These are phyloP conservation scores for Ogataea populi-albae DNA, from an alignment of 805 yeast genomes.

Conservation along the genomic window DNA sequence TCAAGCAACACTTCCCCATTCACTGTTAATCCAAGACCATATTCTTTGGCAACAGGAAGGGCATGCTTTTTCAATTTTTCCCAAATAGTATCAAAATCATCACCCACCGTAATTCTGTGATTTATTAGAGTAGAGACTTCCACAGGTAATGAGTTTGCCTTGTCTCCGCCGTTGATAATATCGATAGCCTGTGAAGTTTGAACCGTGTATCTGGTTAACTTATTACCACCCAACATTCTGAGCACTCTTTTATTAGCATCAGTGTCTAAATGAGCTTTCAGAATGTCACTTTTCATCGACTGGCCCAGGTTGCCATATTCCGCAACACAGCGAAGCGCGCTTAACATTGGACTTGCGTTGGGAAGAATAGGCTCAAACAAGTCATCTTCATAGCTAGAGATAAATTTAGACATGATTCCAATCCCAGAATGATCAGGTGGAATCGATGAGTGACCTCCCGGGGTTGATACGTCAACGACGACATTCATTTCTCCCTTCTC, in stretches of 20 bases:
- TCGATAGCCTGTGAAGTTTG: conserved; percentile 69
- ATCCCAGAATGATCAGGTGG: conserved; percentile 74
- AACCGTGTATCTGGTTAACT: conserved; percentile 36
- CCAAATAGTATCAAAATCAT: conserved; percentile 42
- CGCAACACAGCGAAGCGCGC: conserved; percentile 61
- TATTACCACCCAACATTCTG: conserved; percentile 8
- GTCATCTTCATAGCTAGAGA: conserved; percentile 52
- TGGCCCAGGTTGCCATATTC: conserved; percentile 39
- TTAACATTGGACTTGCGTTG: conserved; percentile 57
- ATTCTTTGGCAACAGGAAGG: conserved; percentile 41
- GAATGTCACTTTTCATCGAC: conserved; percentile 29
- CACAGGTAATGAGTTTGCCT: conserved; percentile 77
- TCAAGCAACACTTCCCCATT: conserved; percentile 31
- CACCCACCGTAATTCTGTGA: conserved; percentile 62
- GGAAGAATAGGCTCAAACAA: conserved; percentile 50
- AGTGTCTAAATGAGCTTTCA: conserved; percentile 37
- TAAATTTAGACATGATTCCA: conserved; percentile 65
- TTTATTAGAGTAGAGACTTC: conserved; percentile 51
- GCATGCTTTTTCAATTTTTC: conserved; percentile 38
- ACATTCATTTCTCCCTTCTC: conserved; percentile 43
- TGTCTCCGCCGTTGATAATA: conserved; percentile 67
- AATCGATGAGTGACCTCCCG: conserved; percentile 59
- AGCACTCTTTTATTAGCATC: conserved; percentile 34
- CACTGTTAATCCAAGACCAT: conserved; percentile 45
- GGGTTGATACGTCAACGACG: conserved; percentile 46